These are phyloP conservation scores for Gynostemma pentaphyllum DNA, from an alignment of 306 rosid species.

Conservation along the genomic window DNA sequence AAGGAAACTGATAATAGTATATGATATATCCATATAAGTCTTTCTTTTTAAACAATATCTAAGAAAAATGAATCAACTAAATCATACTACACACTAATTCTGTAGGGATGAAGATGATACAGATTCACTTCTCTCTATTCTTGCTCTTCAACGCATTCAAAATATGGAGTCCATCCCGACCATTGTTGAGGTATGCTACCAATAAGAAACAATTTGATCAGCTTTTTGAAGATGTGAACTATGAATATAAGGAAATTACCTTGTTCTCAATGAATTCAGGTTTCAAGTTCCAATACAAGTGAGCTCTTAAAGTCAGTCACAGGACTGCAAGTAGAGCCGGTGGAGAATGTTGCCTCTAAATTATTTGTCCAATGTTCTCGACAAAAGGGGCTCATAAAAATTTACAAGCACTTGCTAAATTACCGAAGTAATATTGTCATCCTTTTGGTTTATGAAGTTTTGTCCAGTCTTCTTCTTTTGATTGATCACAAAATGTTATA, in stretches of 20 bases:
- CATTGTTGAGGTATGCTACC: slow-evolving; percentile 70
- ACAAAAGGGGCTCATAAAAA: slow-evolving; percentile 91
- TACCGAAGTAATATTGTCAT: slow-evolving; percentile 91
- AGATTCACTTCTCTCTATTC: slow-evolving; percentile 88
- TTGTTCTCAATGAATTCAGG: slow-evolving; percentile 40
- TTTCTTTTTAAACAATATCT: too few species aligned
- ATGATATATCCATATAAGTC: too few species aligned
- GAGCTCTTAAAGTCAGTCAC: slow-evolving; percentile 79
- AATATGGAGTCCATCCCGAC: slow-evolving; percentile 73
- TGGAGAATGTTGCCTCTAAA: slow-evolving; percentile 88
- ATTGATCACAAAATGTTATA: too few species aligned
- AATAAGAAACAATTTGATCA: slow-evolving; percentile 8
- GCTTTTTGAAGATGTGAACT: neutral
- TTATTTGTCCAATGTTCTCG: slow-evolving; percentile 98
- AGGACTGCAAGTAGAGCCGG: slow-evolving; percentile 77
- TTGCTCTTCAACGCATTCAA: slow-evolving; percentile 91
- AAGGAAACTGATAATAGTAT: neutral
- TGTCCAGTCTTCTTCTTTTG: too few species aligned
- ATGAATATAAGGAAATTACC: slow-evolving; percentile 10
- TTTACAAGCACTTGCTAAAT: slow-evolving; percentile 92
- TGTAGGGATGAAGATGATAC: slow-evolving; percentile 92
- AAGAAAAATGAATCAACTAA: neutral
- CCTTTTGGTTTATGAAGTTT: too few species aligned
- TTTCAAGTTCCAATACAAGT: slow-evolving; percentile 78
- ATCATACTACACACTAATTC: slow-evolving; percentile 7